phyloP scores from a whole-genome alignment of 1,139 yeast species.

The Saccharomyces hybrid region DNA sequence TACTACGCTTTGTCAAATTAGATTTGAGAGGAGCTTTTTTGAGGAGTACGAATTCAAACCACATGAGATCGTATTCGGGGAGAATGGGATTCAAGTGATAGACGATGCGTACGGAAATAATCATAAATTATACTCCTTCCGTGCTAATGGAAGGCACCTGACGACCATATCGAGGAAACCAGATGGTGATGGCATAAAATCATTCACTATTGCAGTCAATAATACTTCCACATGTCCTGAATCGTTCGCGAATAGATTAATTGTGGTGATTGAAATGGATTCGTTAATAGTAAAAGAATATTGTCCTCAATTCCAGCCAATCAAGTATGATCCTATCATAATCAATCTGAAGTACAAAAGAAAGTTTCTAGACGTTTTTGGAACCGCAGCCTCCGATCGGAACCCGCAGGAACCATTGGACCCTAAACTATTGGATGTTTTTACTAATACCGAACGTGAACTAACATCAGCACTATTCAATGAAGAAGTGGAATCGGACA shows the following conservation, averaged over 20 bases:
- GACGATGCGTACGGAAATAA: conserved; percentile 19
- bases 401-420: conserved; percentile 22
- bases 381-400: conserved; percentile 16
- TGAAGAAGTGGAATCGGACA: conserved; percentile 15
- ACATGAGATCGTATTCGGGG: conserved; percentile 29
- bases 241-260: conserved; percentile 35
- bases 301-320: conserved; percentile 46
- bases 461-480: conserved; percentile 24
- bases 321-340: conserved; percentile 33
- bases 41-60: conserved; percentile 25
- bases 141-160: conserved; percentile 43
- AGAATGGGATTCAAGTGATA: conserved; percentile 25
- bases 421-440: conserved; percentile 24
- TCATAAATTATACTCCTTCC: conserved; percentile 37
- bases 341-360: conserved; percentile 39
- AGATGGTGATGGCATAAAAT: conserved; percentile 38
- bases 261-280: conserved; percentile 44
- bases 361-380: conserved; percentile 29
- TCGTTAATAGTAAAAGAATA: conserved; percentile 47
- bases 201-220: conserved; percentile 30
- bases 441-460: conserved; percentile 20
- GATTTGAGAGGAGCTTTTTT: conserved; percentile 23
- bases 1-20: conserved; percentile 25
- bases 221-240: conserved; percentile 30
- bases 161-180: conserved; percentile 44